Evolutionary conservation across 2,329 filamentous ascomycete species (phyloP).

Genomic region (Fusarium chaquense): DNA sequence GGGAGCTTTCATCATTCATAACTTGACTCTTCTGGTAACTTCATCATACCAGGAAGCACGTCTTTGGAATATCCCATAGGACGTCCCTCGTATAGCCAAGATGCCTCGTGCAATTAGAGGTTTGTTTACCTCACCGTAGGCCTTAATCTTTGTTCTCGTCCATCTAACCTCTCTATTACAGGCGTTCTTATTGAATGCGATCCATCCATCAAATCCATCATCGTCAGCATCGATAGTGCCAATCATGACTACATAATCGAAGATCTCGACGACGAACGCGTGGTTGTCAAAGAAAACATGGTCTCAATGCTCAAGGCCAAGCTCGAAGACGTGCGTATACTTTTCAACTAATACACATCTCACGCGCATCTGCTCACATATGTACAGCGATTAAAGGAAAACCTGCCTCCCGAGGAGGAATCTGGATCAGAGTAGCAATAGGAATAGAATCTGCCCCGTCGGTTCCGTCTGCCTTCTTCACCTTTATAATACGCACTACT

Average conservation of each 20-base stretch:
- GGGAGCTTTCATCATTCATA: constrained; percentile 11
- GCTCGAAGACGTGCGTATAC: constrained; percentile 73
- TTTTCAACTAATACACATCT: background rate
- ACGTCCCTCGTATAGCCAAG: constrained; percentile 30
- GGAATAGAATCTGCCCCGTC: background rate
- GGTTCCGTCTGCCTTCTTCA: background rate
- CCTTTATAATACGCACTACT: background rate
- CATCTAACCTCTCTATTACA: constrained; percentile 43
- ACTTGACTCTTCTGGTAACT: constrained; percentile 2
- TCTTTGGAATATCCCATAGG: background rate
- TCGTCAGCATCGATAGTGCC: constrained; percentile 78
- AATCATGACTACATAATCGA: constrained; percentile 82
- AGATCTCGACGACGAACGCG: constrained; percentile 80
- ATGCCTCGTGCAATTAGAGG: constrained; percentile 71
- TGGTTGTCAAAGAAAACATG: constrained; percentile 81
- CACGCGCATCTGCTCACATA: constrained; percentile 14
- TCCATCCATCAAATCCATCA: constrained; percentile 88
- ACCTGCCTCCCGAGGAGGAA: constrained; percentile 63
- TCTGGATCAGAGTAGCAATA: constrained; percentile 64
- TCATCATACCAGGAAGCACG: constrained; percentile 1
- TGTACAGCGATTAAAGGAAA: constrained; percentile 63
- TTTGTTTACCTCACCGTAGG: constrained; percentile 55
- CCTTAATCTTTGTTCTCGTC: background rate
- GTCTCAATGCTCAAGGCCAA: constrained; percentile 73
- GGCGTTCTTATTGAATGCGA: constrained; percentile 85